These are phyloP conservation scores for Dendrobium catenatum DNA, from an alignment of 106 monocot genomes.

Conservation along the genomic window DNA sequence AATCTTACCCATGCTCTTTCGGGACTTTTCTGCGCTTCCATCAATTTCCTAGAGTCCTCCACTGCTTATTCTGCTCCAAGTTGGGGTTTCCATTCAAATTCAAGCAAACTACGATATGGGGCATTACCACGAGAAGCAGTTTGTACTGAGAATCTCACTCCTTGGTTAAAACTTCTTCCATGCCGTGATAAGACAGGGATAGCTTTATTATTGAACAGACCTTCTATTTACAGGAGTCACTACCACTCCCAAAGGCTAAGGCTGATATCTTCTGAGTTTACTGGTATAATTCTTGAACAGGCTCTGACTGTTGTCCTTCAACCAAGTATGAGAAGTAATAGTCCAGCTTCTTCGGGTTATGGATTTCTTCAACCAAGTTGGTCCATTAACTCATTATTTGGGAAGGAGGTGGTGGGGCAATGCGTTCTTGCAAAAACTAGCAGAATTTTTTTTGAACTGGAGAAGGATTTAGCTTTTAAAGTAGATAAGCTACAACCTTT, in stretches of 20 bases:
- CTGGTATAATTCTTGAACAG: slow-evolving; percentile 66
- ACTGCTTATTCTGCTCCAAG: slow-evolving; percentile 64
- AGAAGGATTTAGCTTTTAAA: slow-evolving; percentile 43
- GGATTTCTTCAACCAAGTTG: slow-evolving; percentile 64
- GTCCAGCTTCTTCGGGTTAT: slow-evolving; percentile 10
- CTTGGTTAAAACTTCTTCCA: slow-evolving; percentile 96
- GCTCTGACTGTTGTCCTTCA: slow-evolving; percentile 71
- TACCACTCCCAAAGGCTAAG: slow-evolving; percentile 88
- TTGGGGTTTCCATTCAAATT: slow-evolving; percentile 59
- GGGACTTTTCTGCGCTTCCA: slow-evolving; percentile 91
- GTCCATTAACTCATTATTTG: slow-evolving; percentile 78
- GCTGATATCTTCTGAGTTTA: slow-evolving; percentile 35
- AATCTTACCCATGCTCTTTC: slow-evolving; percentile 87
- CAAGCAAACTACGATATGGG: slow-evolving; percentile 70
- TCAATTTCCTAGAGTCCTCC: slow-evolving; percentile 86
- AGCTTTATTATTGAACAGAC: slow-evolving; percentile 75
- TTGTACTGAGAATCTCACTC: slow-evolving; percentile 97
- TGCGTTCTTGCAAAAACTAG: slow-evolving; percentile 74
- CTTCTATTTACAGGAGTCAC: slow-evolving; percentile 83
- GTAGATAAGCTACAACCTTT: slow-evolving; percentile 33
- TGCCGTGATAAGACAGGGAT: slow-evolving; percentile 92
- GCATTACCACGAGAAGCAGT: slow-evolving; percentile 95
- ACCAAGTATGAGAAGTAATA: slow-evolving; percentile 26
- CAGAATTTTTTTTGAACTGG: slow-evolving; percentile 68
- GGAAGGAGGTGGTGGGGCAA: slow-evolving; percentile 40